Base-by-base conservation (phyloP, 2,329 filamentous ascomycete species). In the Colletotrichum spaethianum region DNA sequence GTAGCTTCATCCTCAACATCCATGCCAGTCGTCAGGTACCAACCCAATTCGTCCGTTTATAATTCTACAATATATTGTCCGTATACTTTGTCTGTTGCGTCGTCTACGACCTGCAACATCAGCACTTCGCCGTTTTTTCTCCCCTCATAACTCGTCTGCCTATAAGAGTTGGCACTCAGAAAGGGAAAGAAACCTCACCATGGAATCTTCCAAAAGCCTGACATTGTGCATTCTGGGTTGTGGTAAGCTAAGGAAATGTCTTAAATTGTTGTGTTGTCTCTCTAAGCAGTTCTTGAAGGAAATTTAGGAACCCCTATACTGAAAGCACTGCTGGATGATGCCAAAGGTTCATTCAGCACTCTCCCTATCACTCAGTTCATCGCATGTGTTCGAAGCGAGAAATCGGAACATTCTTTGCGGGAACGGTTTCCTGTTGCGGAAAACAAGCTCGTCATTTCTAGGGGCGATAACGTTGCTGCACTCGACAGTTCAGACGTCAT, bases 401-500 rank as follows among this genome's bases (percentile, higher is more conserved):
- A 66, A 3, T 79, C 79, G 3, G 70, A 75, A 56, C 42, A 75
- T 1, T 63, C 74, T 1, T 70, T 81, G 2, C 72, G 56, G 8
- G 61, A 74, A 2, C 68, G 70, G 4, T 79, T 80, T n/a, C 26
- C 52, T 2, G 48, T 68, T n/a, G 67, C 75, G 14, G 50, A 26
- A 11, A 62, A 69, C 9, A 61, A 69, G 0, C n/a, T 80, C 2
- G 62, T 62, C 0, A 75, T 80, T 1, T 76, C 83, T 2, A 78
- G 78, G 4, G 79, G 81, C 7, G 78, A 80, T 1, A 80, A 82
- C 62, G 75, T 80, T 48, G 75, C 77, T 16, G 84, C 83, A 3
- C 76, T 81, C 0, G 68, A 79, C 26, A 70, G 76, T 1, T 80
- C 85, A 4, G 77, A 84, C 14, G 80, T 87, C 1, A 72, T 87